These are phyloP conservation scores for Carex kokanica DNA, from an alignment of 176 grass and related monocot genomes.

Conservation along the genomic window DNA sequence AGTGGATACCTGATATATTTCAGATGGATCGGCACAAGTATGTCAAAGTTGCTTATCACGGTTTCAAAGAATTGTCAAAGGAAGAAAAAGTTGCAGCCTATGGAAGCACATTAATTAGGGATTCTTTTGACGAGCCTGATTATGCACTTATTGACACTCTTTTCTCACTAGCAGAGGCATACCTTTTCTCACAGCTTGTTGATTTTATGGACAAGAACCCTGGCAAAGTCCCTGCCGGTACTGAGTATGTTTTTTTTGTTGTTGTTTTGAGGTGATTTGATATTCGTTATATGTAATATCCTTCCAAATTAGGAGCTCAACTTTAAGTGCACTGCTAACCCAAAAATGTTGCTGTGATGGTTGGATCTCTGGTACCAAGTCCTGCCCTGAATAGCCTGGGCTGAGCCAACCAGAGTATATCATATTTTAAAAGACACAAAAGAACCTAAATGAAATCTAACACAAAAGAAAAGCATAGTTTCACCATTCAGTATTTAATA, in stretches of 20 bases:
- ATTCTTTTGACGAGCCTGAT: slow-evolving; percentile 98
- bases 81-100: slow-evolving; percentile 90
- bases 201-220: slow-evolving; percentile 91
- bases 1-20: slow-evolving; percentile 27
- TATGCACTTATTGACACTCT: slow-evolving; percentile 95
- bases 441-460: not conserved
- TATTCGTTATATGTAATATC: not conserved
- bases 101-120: slow-evolving; percentile 80
- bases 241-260: slow-evolving; percentile 55
- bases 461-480: not conserved
- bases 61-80: slow-evolving; percentile 86
- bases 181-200: slow-evolving; percentile 96
- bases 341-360: not conserved
- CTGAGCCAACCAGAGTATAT: not conserved
- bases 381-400: not conserved
- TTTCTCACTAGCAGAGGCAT: slow-evolving; percentile 94
- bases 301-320: not conserved
- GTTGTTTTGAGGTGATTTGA: not conserved
- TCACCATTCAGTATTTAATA: not conserved
- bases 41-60: slow-evolving; percentile 98
- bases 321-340: not conserved
- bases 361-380: not conserved
- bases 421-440: not conserved
- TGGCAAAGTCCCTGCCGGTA: slow-evolving; percentile 79
- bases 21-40: slow-evolving; percentile 99